phyloP scores from a whole-genome alignment of 768 basidiomycete genomes.

The Boletus huronensis region DNA sequence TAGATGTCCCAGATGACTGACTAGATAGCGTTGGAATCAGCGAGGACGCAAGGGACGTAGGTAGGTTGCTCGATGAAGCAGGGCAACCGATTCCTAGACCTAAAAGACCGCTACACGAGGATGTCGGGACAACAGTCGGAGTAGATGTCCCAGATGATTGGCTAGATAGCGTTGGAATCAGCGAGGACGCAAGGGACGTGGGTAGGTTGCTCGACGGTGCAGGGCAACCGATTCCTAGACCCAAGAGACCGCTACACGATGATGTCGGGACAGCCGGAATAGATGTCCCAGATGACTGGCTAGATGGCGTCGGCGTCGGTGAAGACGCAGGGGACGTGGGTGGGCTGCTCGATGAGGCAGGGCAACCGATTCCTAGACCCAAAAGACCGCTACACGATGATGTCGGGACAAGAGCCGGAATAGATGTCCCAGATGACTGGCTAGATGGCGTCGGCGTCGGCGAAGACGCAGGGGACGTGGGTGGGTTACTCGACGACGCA shows the following conservation, averaged over 20 bases:
- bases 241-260: background rate
- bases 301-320: no score
- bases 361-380: background rate
- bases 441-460: background rate
- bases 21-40: background rate
- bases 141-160: background rate
- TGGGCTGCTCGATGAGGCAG: background rate
- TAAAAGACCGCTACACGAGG: background rate
- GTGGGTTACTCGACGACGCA: background rate
- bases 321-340: background rate
- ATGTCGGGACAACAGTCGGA: background rate
- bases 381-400: background rate
- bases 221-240: background rate
- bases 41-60: background rate
- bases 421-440: background rate
- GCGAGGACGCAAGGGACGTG: background rate
- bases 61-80: background rate
- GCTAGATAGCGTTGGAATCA: background rate
- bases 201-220: background rate
- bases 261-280: no score
- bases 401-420: background rate
- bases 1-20: background rate
- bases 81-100: background rate
- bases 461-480: background rate
- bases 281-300: no score